Percentiles rank a stretch among this genome's conserved stretches.
Evolutionary conservation across 2,329 filamentous ascomycete species (phyloP).

Genomic region (Monosporascus sp.): DNA sequence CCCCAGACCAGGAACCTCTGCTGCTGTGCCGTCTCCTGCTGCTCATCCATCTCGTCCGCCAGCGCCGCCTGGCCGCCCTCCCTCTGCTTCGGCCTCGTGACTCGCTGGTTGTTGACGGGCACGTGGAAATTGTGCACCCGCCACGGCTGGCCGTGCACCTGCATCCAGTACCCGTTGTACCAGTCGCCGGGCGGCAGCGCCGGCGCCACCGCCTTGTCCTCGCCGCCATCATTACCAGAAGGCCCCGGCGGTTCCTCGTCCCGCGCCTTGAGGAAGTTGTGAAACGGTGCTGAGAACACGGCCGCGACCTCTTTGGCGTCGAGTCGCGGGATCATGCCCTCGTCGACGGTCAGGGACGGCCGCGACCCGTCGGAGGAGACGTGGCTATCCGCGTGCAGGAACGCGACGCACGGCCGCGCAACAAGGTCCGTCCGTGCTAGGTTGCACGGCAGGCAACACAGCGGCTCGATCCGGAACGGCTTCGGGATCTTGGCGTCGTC

Average conservation of each 20-base stretch:
- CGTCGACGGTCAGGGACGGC: conserved; percentile 50
- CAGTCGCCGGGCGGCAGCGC: conserved; percentile 55
- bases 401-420: conserved; percentile 71
- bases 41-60: conserved; percentile 19
- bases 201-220: conserved; percentile 29
- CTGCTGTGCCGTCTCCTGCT: conserved; percentile 39
- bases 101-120: conserved; percentile 65
- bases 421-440: conserved; percentile 69
- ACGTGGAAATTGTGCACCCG: conserved; percentile 88
- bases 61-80: conserved; percentile 19
- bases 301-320: conserved; percentile 90
- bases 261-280: conserved; percentile 65
- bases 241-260: conserved; percentile 45
- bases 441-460: conserved; percentile 76
- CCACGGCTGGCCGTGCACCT: conserved; percentile 77
- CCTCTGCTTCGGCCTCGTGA: conserved; percentile 50
- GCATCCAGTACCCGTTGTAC: conserved; percentile 80
- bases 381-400: conserved; percentile 60
- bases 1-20: conserved; percentile 82
- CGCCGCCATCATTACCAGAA: conserved; percentile 17
- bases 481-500: conserved; percentile 62
- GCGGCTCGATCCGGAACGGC: conserved; percentile 80
- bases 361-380: conserved; percentile 22
- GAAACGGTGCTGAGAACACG: conserved; percentile 85
- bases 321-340: conserved; percentile 70